Evolutionary conservation across 371 early-diverging fungal genomes (phyloP), one percentile per base, ranked within the genome.

Genomic region (Haplosporangium sp.): DNA sequence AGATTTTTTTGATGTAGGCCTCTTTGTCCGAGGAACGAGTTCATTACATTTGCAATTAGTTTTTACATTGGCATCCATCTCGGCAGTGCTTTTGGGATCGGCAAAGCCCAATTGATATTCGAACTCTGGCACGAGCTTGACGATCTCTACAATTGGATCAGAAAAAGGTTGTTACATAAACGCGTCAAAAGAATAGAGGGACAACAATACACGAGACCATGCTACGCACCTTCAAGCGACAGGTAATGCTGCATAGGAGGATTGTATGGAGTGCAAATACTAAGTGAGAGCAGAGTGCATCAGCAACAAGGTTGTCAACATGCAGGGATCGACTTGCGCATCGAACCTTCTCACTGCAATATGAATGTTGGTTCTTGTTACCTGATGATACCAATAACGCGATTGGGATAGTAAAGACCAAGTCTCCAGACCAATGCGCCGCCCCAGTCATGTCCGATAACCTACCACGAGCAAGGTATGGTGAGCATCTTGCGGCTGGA

Each of bases 401-500:
- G 85, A 1, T 89, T 82, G 12, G 94, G 92, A 62, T 88, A 83
- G 74, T 86, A 89, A 59, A 90, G 83, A 12, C 86, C 84, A 62
- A 91, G 86, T 12, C 92, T 81, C 92, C 92, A 94, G 40, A 82
- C 91, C 13, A 86, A 56, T 38, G 82, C 59, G 68, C 91, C 94
- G 59, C 94, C 94, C 88, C 93, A 93, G 74, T 93, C 94, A 70
- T 93, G 94, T 36, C 92, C 92, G 45, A 91, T 66, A 20, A 75
- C 11, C 74, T 74, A 55, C n/a, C 11, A 11, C 20, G 11, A 9
- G 18, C 5, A 36, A 20, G 11, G 1, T 36, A 14, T 55, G 37
- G 7, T 52, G 21, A 12, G 40, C 6, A 52, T 50, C 8, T 11
- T 37, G 21, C 20, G 38, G 4, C 10, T 38, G 8, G n/a, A 4